Base-by-base conservation (phyloP, 306 rosid genomes). In the Hippophae tibetana region DNA sequence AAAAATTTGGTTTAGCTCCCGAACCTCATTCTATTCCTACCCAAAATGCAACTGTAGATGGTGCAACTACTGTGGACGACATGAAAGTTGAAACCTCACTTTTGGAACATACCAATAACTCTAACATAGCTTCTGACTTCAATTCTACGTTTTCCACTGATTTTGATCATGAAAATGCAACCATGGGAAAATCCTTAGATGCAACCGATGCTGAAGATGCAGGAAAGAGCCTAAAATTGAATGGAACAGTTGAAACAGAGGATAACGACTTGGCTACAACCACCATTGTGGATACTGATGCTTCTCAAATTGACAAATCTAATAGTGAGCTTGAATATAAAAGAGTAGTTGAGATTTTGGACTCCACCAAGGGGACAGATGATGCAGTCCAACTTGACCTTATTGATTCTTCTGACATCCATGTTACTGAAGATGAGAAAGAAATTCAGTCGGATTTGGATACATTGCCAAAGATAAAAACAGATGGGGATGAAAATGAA, bases 321-420 rank as follows among this genome's bases (percentile, higher is more conserved):
- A 73, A 64, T 13, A 77, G 59, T 45, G 55, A 64, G 18, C 46
- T 57, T 11, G 76, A 79, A 48, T 59, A 72, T 3, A 66, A 61
- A 60, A 70, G 59, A 72, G 62, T 52, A 1, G 67, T 72, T 18
- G 70, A 73, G 50, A 65, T 61, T 54, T 70, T 78, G 6, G 79
- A 75, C 47, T 64, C 76, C 43, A 66, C 68, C 56, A 71, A 69
- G 38, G 82, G 63, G 26, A 54, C 57, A 18, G 61, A 54, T 43
- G 79, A 80, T 49, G 55, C 59, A 38, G 64, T 69, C 73, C 87
- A 81, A 48, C 83, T 73, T 11, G 93, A 93, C 54, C 82, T 78
- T 3, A 78, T 85, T 42, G 97, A 84, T 82, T 70, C 80, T 47
- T 73, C 75, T 3, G 99, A 92, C 69, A 71, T 76, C 62, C 75